These are phyloP conservation scores for Farysia itapuensis DNA, from an alignment of 1,284 basidiomycete genomes.

Conservation along the genomic window DNA sequence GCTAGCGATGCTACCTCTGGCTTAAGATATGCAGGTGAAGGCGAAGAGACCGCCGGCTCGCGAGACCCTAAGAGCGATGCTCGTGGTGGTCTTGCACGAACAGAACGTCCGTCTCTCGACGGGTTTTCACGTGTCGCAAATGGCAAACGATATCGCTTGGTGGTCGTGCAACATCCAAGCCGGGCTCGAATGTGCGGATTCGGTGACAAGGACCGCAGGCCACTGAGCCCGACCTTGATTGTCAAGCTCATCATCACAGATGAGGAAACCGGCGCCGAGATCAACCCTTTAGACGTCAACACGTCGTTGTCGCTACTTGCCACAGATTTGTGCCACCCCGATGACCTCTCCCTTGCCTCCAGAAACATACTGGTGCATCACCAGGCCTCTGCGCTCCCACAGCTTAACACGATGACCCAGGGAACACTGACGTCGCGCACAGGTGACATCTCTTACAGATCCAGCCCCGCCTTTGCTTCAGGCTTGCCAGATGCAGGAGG, in stretches of 20 bases:
- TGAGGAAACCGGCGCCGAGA: conserved; percentile 36
- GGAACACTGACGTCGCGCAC: not conserved
- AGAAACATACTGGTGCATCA: conserved; percentile 48
- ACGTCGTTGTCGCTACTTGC: conserved; percentile 51
- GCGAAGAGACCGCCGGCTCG: conserved; percentile 7
- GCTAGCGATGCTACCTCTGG: conserved; percentile 3
- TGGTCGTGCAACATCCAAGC: conserved; percentile 48
- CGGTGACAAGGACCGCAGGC: conserved; percentile 53
- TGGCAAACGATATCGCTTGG: conserved; percentile 38
- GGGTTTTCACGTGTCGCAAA: conserved; percentile 29
- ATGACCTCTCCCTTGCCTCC: conserved; percentile 41
- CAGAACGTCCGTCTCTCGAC: conserved; percentile 14
- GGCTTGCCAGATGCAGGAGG: not conserved
- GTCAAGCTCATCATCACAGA: conserved; percentile 49
- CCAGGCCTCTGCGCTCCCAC: conserved; percentile 29
- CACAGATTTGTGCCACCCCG: conserved; percentile 50
- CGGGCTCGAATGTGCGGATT: conserved; percentile 53
- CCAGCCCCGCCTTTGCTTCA: not conserved
- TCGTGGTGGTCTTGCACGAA: conserved; percentile 1
- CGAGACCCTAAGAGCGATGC: no score
- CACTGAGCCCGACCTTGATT: conserved; percentile 50
- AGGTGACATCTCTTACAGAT: not conserved
- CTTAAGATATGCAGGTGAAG: conserved; percentile 3
- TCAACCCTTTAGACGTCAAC: conserved; percentile 47
- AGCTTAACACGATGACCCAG: not conserved